phyloP scores from a whole-genome alignment of 345 rosid species.

The Mangifera indica region DNA sequence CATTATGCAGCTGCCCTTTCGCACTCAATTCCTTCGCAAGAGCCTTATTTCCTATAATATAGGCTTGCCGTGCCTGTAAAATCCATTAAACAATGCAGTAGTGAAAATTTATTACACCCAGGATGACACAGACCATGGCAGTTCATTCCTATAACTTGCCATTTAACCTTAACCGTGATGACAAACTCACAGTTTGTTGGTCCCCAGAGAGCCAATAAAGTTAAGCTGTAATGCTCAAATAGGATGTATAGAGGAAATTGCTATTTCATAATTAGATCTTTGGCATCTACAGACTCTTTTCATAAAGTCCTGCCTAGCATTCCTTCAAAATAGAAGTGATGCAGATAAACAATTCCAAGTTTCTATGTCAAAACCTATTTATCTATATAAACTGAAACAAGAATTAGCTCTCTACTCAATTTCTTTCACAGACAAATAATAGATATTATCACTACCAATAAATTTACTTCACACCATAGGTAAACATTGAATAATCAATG shows the following conservation, averaged over 20 bases:
- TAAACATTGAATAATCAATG: background rate
- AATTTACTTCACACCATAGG: background rate
- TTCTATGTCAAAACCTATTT: background rate
- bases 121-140: background rate
- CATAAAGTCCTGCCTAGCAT: background rate
- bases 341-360: background rate
- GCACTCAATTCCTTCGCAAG: constrained; percentile 89
- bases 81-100: background rate
- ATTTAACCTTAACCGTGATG: background rate
- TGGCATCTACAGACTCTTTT: background rate
- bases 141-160: background rate
- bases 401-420: background rate
- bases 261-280: background rate
- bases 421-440: background rate
- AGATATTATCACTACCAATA: background rate
- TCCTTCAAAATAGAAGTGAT: background rate
- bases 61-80: constrained; percentile 87
- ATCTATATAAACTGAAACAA: background rate
- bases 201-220: background rate
- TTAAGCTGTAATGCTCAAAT: background rate
- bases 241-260: background rate
- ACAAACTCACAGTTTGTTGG: background rate
- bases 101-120: background rate
- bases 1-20: constrained; percentile 86
- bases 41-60: constrained; percentile 84